Percentiles rank a stretch among this genome's conserved stretches.
phyloP scores from a whole-genome alignment of 345 rosid species.

The Lumnitzera littorea region DNA sequence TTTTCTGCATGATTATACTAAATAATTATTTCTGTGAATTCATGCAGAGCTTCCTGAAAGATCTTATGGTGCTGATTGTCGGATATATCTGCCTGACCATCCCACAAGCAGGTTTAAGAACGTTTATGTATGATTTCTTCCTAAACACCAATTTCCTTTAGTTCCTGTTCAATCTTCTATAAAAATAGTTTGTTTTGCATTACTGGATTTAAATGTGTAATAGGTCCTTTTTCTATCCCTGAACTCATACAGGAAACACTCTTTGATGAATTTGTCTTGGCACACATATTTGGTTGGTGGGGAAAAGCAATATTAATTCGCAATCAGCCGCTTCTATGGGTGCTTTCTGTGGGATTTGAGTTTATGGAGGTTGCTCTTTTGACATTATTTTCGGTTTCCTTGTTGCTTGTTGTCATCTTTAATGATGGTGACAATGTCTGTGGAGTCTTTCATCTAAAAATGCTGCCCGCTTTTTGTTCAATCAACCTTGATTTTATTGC shows the following conservation, averaged over 20 bases:
- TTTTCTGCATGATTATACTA: constrained; percentile 2
- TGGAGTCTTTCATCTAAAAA: neutral
- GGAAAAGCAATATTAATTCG: constrained; percentile 95
- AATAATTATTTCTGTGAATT: constrained; percentile 3
- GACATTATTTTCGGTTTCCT: neutral
- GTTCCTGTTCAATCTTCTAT: constrained; percentile 1
- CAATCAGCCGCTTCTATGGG: constrained; percentile 96
- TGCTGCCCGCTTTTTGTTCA: neutral
- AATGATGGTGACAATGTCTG: neutral
- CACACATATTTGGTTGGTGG: constrained; percentile 99
- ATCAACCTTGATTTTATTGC: constrained; percentile 5
- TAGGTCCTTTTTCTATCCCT: neutral
- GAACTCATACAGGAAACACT: constrained; percentile 55
- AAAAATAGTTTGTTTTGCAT: neutral
- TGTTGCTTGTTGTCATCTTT: neutral
- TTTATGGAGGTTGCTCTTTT: constrained; percentile 75
- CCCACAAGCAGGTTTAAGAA: constrained; percentile 98
- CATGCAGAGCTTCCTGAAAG: constrained; percentile 93
- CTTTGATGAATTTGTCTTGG: constrained; percentile 92
- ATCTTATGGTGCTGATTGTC: constrained; percentile 96
- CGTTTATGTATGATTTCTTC: constrained; percentile 95
- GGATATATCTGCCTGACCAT: constrained; percentile 76
- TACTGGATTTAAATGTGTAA: no score
- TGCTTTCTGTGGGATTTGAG: constrained; percentile 95
- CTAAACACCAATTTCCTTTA: constrained; percentile 20